Evolutionary conservation across 2,329 filamentous ascomycete genomes (phyloP), one percentile per base, ranked within the genome.

Genomic region (Aspergillus versicolor): DNA sequence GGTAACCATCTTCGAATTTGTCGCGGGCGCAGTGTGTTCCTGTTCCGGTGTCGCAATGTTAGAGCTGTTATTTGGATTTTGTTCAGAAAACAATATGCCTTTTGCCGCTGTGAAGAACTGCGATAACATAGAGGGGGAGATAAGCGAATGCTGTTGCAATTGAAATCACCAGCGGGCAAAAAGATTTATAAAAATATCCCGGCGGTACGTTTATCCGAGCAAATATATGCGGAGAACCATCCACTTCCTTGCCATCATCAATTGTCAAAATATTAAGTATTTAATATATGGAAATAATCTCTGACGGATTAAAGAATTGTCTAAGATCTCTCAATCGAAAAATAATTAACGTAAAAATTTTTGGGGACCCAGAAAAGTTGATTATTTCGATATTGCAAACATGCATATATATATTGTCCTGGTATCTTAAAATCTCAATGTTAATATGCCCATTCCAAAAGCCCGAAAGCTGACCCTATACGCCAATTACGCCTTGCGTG

Each of bases 61-160:
- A 17, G 58, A 58, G 41, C 61, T 52, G 21, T 50, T 52, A 52
- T 59, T 22, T n/a, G 34, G 34, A 30, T 21, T 51, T 38, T 50
- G 65, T 65, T 66, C 70, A 61, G 45, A 7, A 22, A 66, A 61
- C 58, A 76, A 75, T 61, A 77, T 60, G 63, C 74, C 73, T 65
- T 74, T 75, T 58, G 75, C 75, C 60, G 73, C 73, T 49, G 72
- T 76, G 52, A 77, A 69, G 53, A 77, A 43, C 37, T 77, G 69
- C 47, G 74, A 72, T 57, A 77, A 75, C 75, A 77, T 77, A 73
- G 65, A 70, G 64, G 53, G 51, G 52, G n/a, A 52, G 48, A 50
- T 30, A 43, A 48, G 27, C 40, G 21, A 34, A 49, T 52, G 50
- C 37, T 38, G 32, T 40, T 40, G 34, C 13, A 24, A 8, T 34